Evolutionary conservation across 768 basidiomycete species (phyloP), one percentile per base, ranked within the genome.

Genomic region (Mycena galopus): DNA sequence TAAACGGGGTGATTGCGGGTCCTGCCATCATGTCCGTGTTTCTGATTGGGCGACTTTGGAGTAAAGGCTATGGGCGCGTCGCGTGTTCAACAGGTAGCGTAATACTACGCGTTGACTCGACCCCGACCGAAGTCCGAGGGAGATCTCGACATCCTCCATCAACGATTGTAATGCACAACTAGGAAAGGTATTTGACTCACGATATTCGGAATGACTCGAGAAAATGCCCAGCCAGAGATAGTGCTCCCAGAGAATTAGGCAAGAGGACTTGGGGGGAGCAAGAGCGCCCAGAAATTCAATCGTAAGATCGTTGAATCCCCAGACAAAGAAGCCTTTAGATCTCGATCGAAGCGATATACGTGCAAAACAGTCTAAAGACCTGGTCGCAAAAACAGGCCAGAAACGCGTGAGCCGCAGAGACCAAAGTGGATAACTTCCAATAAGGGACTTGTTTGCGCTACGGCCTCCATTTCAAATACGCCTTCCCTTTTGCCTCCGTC

Each of bases 1-100:
- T 84, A 63, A 84, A 84, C 27, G 83, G 83, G 29, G 83, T 83
- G 14, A 72, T 67, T 23, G 60, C 68, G 30, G 78, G 73, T 57
- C 55, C 75, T 16, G 77, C 61, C 69, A 75, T 77, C 50, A 72
- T 56, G 59, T 74, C 72, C 71, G 73, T 69, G 58, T 70, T 64
- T 60, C 64, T 57, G 61, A 58, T 67, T 55, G 42, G 67, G 63
- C 62, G 55, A 60, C 39, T 53, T 67, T 6, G 10, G 56, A n/a
- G 63, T 69, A 21, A 72, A 71, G 39, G 62, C 67, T 63, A 64
- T 66, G 44, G 50, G 66, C 61, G 76, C 72, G 71, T 33, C 56
- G 69, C 53, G 69, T 65, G 56, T 42, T 30, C 21, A 60, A 39
- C 16, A 21, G n/a, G n/a, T n/a, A n/a, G 50, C 56, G 67, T 58